Base-by-base conservation (phyloP, 1,139 yeast genomes). In the Diutina neorugosa region DNA sequence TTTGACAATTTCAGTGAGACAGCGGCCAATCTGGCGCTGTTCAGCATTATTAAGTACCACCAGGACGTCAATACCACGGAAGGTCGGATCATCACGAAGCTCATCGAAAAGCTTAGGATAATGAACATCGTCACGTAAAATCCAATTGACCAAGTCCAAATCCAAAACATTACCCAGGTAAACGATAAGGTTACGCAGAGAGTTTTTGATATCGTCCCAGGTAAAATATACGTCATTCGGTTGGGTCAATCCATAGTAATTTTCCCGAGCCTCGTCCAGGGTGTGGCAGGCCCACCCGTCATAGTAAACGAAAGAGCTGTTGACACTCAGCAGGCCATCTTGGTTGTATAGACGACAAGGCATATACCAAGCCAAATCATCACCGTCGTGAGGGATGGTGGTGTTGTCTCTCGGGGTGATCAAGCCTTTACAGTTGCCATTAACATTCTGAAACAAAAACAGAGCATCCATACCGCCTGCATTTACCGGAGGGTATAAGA, bases 221-320 rank as follows among this genome's bases (percentile, higher is more conserved):
- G 93, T 82, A 68, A 85, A 93, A 64, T 78, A 90, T 7, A 93
- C 86, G 58, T 86, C 93, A 31, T 94, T 96, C 44, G 75, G 69
- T 23, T 76, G 77, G 48, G 80, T 69, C 62, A 88, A 70, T 44
- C 64, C 61, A 66, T 87, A 93, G 62, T 80, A 88, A 2, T 83
- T 77, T 2, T 76, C 66, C 63, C 98, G 80, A 0, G 96, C 93
- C 1, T 64, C 59, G 3, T 74, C 61, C 16, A 88, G 77, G 0
- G 97, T 87, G 68, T 93, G 98, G 68, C 98, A 93, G 9, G 90
- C 94, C 82, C 89, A 90, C 18, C 97, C 97, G 48, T 74, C 69
- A 65, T 89, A 89, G 62, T 80, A 81, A 37, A 75, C 77, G 25
- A 72, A 65, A 2, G 90, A 76, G 59, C 76, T 77, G 63, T 87